phyloP scores from a whole-genome alignment of 1,284 basidiomycete species.

The Trametes pubescens region DNA sequence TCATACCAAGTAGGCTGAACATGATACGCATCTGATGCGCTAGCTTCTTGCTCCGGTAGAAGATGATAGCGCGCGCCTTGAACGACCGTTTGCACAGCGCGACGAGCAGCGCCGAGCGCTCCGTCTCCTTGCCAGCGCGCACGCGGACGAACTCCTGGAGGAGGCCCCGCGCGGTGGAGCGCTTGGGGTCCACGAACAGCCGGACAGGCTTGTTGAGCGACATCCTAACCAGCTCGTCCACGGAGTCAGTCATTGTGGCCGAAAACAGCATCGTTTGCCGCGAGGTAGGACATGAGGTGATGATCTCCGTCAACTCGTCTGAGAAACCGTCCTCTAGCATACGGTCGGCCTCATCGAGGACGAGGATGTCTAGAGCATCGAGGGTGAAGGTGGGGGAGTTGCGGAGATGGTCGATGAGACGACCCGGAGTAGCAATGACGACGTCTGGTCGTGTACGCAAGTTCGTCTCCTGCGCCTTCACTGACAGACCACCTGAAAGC shows the following conservation, averaged over 20 bases:
- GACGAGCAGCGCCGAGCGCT: constrained; percentile 85
- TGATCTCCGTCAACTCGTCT: constrained; percentile 95
- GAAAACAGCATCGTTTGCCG: constrained; percentile 99
- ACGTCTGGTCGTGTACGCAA: constrained; percentile 91
- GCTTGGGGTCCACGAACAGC: constrained; percentile 95
- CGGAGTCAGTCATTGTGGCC: constrained; percentile 97
- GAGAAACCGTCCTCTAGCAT: constrained; percentile 98
- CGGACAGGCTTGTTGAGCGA: constrained; percentile 92
- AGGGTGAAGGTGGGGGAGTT: constrained; percentile 96
- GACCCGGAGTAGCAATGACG: constrained; percentile 94
- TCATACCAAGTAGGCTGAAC: constrained; percentile 89
- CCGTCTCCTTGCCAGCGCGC: constrained; percentile 77
- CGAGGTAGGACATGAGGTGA: constrained; percentile 86
- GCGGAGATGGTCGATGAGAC: constrained; percentile 95
- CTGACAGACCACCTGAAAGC: constrained; percentile 81
- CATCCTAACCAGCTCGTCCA: constrained; percentile 93
- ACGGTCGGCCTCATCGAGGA: constrained; percentile 97
- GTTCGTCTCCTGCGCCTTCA: constrained; percentile 89
- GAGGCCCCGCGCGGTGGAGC: constrained; percentile 88
- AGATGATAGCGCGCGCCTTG: constrained; percentile 87
- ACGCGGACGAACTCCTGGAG: constrained; percentile 96
- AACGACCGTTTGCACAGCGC: constrained; percentile 90
- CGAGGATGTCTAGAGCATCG: constrained; percentile 92
- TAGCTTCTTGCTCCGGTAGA: constrained; percentile 95
- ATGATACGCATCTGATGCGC: constrained; percentile 97